These are phyloP conservation scores for Alternaria angustiovoidea DNA, from an alignment of 2,329 filamentous ascomycete genomes.

Conservation along the genomic window DNA sequence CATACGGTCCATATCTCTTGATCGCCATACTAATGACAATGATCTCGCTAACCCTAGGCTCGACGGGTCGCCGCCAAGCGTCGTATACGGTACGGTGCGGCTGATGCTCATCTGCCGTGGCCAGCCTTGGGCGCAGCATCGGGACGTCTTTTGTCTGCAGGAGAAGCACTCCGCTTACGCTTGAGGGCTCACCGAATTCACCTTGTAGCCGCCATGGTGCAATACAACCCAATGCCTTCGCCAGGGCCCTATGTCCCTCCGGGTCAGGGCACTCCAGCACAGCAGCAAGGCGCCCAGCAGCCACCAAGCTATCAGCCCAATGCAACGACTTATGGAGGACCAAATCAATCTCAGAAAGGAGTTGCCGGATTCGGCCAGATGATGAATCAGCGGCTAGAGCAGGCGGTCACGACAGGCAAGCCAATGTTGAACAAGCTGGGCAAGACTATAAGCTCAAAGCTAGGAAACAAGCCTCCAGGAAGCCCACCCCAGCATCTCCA, in stretches of 20 bases:
- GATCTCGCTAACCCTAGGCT: constrained; percentile 15
- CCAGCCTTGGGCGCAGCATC: constrained; percentile 9
- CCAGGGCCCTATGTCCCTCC: constrained; percentile 41
- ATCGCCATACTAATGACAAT: constrained; percentile 1
- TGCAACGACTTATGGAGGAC: constrained; percentile 22
- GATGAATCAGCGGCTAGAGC: constrained; percentile 37
- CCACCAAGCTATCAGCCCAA: constrained; percentile 28
- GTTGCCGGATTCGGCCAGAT: constrained; percentile 39
- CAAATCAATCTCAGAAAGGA: constrained; percentile 29
- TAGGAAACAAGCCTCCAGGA: constrained; percentile 36
- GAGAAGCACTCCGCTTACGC: too few species aligned
- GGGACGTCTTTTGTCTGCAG: neutral
- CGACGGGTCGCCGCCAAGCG: constrained; percentile 20
- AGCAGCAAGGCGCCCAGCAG: constrained; percentile 29
- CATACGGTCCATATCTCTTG: neutral
- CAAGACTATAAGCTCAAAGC: constrained; percentile 48
- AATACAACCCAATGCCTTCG: constrained; percentile 41
- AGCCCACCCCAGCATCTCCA: constrained; percentile 41
- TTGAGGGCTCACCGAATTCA: neutral
- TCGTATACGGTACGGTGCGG: constrained; percentile 19
- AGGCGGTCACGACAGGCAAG: constrained; percentile 46
- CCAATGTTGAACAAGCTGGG: constrained; percentile 48
- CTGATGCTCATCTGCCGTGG: constrained; percentile 14
- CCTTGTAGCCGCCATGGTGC: constrained; percentile 34
- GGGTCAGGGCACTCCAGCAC: constrained; percentile 24